Base-by-base conservation (phyloP, 2,329 filamentous ascomycete species). In the Calonectria ilicicola region DNA sequence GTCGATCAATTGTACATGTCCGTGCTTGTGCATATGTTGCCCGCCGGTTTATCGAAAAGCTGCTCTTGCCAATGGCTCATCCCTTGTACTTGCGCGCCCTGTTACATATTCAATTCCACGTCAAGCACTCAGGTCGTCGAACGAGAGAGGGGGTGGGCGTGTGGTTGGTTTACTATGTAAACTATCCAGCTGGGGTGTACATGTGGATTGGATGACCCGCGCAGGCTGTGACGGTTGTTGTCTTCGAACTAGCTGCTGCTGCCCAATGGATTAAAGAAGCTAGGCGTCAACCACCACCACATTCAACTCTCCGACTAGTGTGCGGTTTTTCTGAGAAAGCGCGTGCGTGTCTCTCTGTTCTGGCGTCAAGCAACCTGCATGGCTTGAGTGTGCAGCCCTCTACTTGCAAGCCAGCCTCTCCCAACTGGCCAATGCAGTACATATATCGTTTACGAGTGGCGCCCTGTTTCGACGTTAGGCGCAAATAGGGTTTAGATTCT, bases 161-260 rank as follows among this genome's bases (percentile, higher is more conserved):
- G 49, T 56, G 49, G 38, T 26, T 38, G 27, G 38, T 42, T 53
- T 38, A 38, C 53, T 58, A 38, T 38, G 53, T 58, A 12, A 38
- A 58, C 53, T 38, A 58, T 58, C 32, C 32, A 58, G n/a, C 29
- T 26, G 17, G 32, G 53, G 53, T 58, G 53, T 58, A 32, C 29
- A 17, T 58, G 53, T 58, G 53, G 53, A 58, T 58, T 58, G 51
- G 29, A 58, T 58, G 53, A 58, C 53, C 53, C 53, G 53, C 53
- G 53, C 29, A 58, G 70, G 75, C 72, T 79, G 72, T 78, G 77
- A 79, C 72, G 62, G 69, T 65, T 67, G 68, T 79, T 58, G 77
- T 79, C 75, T 77, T 38, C 72, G 69, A 75, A 76, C 73, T 75
- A 79, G 77, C 65, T 69, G 58, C 71, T 79, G 58, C 69, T 67